Percentiles rank a stretch among this genome's conserved stretches.
These are phyloP conservation scores for Teratosphaeriaceae sp. DNA, from an alignment of 2,329 filamentous ascomycete species.

Conservation along the genomic window DNA sequence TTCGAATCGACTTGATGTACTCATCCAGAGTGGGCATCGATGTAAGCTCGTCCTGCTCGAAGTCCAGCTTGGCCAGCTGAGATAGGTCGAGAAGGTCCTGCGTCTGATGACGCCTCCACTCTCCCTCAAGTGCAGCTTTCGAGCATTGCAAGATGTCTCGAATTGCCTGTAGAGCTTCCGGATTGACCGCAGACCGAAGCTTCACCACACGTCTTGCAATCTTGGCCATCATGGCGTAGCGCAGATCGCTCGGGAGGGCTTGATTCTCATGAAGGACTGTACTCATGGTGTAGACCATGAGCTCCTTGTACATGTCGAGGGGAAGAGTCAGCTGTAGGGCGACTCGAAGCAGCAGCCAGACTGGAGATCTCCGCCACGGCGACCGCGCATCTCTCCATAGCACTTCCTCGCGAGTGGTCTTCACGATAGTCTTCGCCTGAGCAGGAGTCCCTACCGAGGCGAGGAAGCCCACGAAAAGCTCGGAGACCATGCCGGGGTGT, in stretches of 20 bases:
- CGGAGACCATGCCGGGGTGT: constrained; percentile 51
- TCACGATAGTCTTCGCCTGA: constrained; percentile 39
- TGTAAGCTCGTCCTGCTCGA: constrained; percentile 12
- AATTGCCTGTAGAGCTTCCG: neutral
- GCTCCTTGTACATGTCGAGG: constrained; percentile 18
- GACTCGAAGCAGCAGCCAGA: constrained; percentile 58
- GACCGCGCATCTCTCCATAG: constrained; percentile 37
- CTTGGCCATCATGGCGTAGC: constrained; percentile 21
- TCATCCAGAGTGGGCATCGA: constrained; percentile 14
- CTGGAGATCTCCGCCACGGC: constrained; percentile 57
- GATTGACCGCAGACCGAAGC: neutral
- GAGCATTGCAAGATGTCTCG: constrained; percentile 2
- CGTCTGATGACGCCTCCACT: constrained; percentile 9
- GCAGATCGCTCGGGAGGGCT: constrained; percentile 5
- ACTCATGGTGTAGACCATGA: constrained; percentile 43
- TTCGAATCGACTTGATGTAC: constrained; percentile 8
- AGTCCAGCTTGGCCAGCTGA: constrained; percentile 6
- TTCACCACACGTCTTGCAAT: constrained; percentile 20
- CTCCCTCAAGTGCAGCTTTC: neutral
- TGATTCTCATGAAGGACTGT: constrained; percentile 34
- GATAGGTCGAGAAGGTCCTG: constrained; percentile 9
- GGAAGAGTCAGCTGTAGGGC: constrained; percentile 47
- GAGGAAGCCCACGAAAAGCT: constrained; percentile 55
- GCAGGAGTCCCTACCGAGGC: constrained; percentile 45
- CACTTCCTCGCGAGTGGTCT: constrained; percentile 59